These are phyloP conservation scores for Phragmites australis DNA, from an alignment of 176 grass and related monocot genomes.

Conservation along the genomic window DNA sequence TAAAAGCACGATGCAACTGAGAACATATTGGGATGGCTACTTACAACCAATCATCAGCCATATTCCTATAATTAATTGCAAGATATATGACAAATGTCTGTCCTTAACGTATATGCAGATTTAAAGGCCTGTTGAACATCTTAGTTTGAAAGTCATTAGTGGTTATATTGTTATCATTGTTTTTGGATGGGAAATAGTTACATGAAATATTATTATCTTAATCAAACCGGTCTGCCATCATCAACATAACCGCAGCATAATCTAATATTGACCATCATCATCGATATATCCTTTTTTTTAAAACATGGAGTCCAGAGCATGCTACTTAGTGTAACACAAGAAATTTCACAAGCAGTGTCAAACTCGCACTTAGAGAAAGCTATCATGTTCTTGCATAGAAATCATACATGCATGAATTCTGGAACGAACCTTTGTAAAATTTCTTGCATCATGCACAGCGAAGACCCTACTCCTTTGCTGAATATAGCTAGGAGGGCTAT, in stretches of 20 bases:
- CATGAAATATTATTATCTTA: neutral
- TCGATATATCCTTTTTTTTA: neutral
- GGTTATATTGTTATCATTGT: neutral
- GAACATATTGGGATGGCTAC: constrained; percentile 1
- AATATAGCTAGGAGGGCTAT: constrained; percentile 80
- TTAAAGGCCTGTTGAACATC: neutral
- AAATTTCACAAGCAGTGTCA: constrained; percentile 2
- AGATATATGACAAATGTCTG: neutral
- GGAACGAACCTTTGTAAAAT: constrained; percentile 71
- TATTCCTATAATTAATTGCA: neutral
- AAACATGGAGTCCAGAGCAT: constrained; percentile 3
- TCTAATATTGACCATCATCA: neutral
- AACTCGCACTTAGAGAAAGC: neutral
- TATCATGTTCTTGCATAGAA: constrained; percentile 16
- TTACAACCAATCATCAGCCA: constrained; percentile 1
- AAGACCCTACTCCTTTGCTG: constrained; percentile 65
- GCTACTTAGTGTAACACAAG: constrained; percentile 3
- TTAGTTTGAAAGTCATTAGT: neutral
- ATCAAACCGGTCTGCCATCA: neutral
- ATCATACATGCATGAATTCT: constrained; percentile 14
- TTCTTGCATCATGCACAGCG: constrained; percentile 52
- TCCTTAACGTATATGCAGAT: neutral
- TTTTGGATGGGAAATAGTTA: neutral
- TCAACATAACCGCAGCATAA: constrained; percentile 7
- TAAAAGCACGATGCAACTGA: constrained; percentile 20